Base-by-base conservation (phyloP, 805 yeast genomes). In the Clavispora santaluciae region DNA sequence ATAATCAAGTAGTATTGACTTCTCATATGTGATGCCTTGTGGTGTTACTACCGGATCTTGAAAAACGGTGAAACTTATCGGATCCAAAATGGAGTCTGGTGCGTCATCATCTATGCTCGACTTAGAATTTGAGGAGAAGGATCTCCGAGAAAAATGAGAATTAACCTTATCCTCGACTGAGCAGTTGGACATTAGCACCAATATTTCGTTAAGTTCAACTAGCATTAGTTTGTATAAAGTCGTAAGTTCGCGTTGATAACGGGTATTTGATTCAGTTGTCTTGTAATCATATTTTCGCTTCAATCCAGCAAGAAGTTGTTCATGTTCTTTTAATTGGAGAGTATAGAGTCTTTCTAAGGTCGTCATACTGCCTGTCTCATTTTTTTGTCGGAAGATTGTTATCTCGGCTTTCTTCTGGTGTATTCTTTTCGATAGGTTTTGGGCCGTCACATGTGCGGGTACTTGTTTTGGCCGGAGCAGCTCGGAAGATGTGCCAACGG, bases 31-130 rank as follows among this genome's bases (percentile, higher is more conserved):
- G 18, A 64, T 63, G 3, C 76, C 76, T 12, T 70, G 57, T 8
- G 70, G 70, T 5, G 70, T 60, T n/a, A 72, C 54, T 5, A 72
- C 76, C 1, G 76, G 76, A 26, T 71, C 74, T 33, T 46, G 47
- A 44, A 68, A 66, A 23, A 69, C 36, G 30, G 59, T 56, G 51
- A 68, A 67, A n/a, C 70, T 61, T 7, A 70, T 63, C 4, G 73
- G 72, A 42, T 67, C 73, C 4, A 64, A 39, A 17, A 68, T 42
- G 39, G 59, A 54, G 16, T 64, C 72, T 1, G 74, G 73, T 6
- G 57, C 58, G 12, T 63, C 64, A 57, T 78, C 34, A 8, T 31
- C 34, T 11, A 31, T 18, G 11, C n/a, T 17, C 15, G 22, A 18
- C 4, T 5, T 6, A 10, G 33, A 5, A 10, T 17, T 26, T 6